Evolutionary conservation across 768 basidiomycete genomes (phyloP).

Genomic region (Leccinum incarnatum): DNA sequence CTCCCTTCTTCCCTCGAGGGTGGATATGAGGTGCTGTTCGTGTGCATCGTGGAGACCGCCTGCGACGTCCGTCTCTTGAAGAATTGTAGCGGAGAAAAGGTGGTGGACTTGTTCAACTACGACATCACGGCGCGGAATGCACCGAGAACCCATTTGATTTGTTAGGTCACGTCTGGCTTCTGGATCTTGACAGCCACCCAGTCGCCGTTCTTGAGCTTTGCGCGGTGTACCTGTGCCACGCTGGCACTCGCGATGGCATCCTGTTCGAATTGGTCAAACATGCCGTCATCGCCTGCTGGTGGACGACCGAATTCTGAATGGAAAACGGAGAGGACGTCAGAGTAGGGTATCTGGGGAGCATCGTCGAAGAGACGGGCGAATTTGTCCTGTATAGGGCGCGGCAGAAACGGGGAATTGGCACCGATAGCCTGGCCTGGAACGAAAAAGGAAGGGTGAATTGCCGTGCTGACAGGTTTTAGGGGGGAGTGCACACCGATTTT

Average conservation of each 20-base stretch:
- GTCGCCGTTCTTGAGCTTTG: constrained; percentile 48
- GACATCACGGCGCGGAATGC: constrained; percentile 69
- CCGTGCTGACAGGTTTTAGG: neutral
- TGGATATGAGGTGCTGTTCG: too few species aligned
- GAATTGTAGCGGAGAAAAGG: too few species aligned
- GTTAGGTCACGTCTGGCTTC: constrained; percentile 83
- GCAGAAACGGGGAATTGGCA: constrained; percentile 82
- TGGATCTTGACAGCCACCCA: constrained; percentile 95
- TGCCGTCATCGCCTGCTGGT: constrained; percentile 50
- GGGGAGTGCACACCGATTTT: constrained; percentile 57
- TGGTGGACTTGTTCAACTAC: too few species aligned
- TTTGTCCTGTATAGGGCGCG: constrained; percentile 77
- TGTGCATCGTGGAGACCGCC: too few species aligned
- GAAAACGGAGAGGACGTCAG: constrained; percentile 44
- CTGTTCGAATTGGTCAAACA: constrained; percentile 78
- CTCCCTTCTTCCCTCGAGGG: too few species aligned
- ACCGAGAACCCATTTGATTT: constrained; percentile 82
- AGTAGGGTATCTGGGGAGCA: constrained; percentile 81
- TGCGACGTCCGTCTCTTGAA: too few species aligned
- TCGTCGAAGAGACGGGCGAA: constrained; percentile 86
- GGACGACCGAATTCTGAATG: too few species aligned
- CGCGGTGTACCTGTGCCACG: constrained; percentile 90
- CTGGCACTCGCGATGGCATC: constrained; percentile 82
- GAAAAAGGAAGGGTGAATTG: neutral
- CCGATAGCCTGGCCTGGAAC: constrained; percentile 68